Evolutionary conservation across 192 early-diverging fungal species (phyloP), one percentile per base, ranked within the genome.

Genomic region (Allomyces macrogynus): DNA sequence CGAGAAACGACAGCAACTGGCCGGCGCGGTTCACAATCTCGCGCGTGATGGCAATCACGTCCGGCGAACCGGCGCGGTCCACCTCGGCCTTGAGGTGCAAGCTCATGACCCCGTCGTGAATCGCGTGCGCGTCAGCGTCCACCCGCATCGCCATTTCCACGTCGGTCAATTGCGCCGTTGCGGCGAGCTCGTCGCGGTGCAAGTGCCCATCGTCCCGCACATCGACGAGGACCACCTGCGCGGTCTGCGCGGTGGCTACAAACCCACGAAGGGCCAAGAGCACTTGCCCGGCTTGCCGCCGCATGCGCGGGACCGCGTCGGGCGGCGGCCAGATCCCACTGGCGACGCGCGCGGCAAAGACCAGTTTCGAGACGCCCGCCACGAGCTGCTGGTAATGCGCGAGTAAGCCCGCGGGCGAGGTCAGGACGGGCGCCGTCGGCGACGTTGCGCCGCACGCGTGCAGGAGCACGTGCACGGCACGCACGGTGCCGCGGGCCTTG

Each of bases 271-370:
- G 4, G 11, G 43, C 23, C 12, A 65, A 11, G 3, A 24, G 18
- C 25, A 65, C 25, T 20, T 27, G 26, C 16, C 26, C 27, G 5
- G 27, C 27, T 14, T 65, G 27, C 26, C 20, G 25, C 14, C 23
- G 43, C 64, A 24, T 24, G 42, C 64, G 64, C 27, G 43, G 64
- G 0, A 43, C 64, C 23, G 43, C 25, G 64, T 27, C 64, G 26
- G 64, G 32, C 20, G 42, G 23, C 23, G 23, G 43, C 64, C 23
- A 24, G 27, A 42, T 26, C 23, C 32, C 64, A 5, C 16, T 20
- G 16, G 49, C 49, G 4, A 57, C 49, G 49, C 49, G 49, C 0
- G 49, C 49, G 16, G 49, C 49, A 3, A 57, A n/a, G 16, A 57
- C 20, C 4, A 57, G 49, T n/a, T 57, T 57, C 20, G 49, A 14